These are phyloP conservation scores for Rhinocladiella similis DNA, from an alignment of 2,329 filamentous ascomycete species.

Conservation along the genomic window DNA sequence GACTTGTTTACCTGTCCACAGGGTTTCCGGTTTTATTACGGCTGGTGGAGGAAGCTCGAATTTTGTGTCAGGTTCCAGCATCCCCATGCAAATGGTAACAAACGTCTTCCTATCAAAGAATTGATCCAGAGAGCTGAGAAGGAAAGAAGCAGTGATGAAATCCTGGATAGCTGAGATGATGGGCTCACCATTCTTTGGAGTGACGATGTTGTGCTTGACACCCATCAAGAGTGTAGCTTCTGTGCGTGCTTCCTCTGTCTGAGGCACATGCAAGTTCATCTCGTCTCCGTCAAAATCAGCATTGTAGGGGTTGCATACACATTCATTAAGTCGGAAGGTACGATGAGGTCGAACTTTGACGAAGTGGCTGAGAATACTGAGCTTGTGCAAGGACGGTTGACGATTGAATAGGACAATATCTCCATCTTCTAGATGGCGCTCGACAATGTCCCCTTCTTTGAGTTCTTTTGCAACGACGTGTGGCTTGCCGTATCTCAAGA, in stretches of 20 bases:
- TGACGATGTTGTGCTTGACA: slow-evolving; percentile 92
- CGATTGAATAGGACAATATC: slow-evolving; percentile 98
- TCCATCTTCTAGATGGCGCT: slow-evolving; percentile 90
- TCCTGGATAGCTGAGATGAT: slow-evolving; percentile 99
- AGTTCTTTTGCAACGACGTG: slow-evolving; percentile 72
- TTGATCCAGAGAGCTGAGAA: slow-evolving; percentile 86
- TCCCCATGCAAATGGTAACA: slow-evolving; percentile 86
- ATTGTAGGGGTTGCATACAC: slow-evolving; percentile 97
- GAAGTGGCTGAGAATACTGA: slow-evolving; percentile 95
- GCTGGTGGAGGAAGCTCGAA: slow-evolving; percentile 86
- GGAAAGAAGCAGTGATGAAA: slow-evolving; percentile 93
- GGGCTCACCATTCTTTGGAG: slow-evolving; percentile 95
- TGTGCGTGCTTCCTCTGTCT: slow-evolving; percentile 93
- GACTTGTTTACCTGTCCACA: slow-evolving; percentile 97
- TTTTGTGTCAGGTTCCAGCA: slow-evolving; percentile 77
- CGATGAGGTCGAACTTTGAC: slow-evolving; percentile 92
- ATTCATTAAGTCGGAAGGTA: slow-evolving; percentile 96
- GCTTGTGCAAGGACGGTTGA: slow-evolving; percentile 94
- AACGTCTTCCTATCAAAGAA: slow-evolving; percentile 91
- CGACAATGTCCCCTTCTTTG: slow-evolving; percentile 81
- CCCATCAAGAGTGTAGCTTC: slow-evolving; percentile 98
- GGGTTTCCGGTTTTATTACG: slow-evolving; percentile 76
- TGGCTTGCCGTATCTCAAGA: slow-evolving; percentile 72
- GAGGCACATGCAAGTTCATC: slow-evolving; percentile 97
- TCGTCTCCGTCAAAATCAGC: slow-evolving; percentile 99